Base-by-base conservation (phyloP, 441 rosid species). In the Gossypium gossypioides region DNA sequence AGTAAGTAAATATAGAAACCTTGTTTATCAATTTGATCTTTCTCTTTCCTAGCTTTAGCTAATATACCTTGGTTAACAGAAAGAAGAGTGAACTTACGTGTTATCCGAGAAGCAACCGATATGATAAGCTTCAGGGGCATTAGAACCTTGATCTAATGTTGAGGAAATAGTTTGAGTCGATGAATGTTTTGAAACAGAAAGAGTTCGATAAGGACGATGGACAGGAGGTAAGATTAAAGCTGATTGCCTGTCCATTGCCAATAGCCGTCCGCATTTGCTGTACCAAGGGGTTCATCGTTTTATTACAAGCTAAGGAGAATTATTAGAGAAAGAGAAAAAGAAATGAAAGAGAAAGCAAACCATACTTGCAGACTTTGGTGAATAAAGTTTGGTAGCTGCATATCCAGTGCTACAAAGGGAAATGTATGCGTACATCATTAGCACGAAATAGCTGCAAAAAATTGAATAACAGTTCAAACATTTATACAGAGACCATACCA, bases 361-460 rank as follows among this genome's bases (percentile, higher is more conserved):
- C 56, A 34, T 69, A 90, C 97, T 88, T 84, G 96, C 96, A 91
- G 54, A 80, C 81, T 84, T 88, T 86, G 72, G 81, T 76, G 74
- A 89, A 89, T 16, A 94, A 63, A 66, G 88, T 86, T 73, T 87
- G 91, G 76, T 90, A 91, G 83, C 87, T 85, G 87, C 93, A 84
- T 58, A 92, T 83, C 99, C 97, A 95, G 81, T 68, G 87, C 99
- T 89, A 54, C 71, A 77, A 73, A 56, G 75, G 72, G 9, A 76
- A 59, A 69, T n/a, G 48, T 13, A 68, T 1, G 29, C 7, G 40
- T 56, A 22, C 68, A 42, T 58, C 55, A 13, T 71, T 54, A 73
- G 54, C n/a, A 78, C 54, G 32, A 66, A 69, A 81, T 24, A 21
- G 62, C 48, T 21, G 54, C 29, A 62, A 50, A 62, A 61, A 68